phyloP scores from a whole-genome alignment of 1,284 basidiomycete genomes.

The Ganoderma boninense region DNA sequence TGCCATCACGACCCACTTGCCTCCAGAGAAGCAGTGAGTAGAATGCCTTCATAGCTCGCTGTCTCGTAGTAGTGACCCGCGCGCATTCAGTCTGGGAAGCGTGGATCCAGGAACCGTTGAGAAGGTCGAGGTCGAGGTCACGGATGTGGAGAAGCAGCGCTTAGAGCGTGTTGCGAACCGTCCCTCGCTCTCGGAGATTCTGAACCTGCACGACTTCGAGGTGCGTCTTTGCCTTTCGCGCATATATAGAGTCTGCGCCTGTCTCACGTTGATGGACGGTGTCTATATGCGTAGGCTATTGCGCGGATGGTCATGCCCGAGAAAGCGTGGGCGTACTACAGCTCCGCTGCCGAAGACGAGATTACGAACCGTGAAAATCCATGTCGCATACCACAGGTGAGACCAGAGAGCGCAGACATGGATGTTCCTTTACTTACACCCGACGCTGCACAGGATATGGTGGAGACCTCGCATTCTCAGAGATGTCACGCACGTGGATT shows the following conservation, averaged over 20 bases:
- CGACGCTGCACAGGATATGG: slow-evolving; percentile 76
- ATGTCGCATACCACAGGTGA: slow-evolving; percentile 66
- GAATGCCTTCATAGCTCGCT: no score
- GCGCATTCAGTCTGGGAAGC: slow-evolving; percentile 50
- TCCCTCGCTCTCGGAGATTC: slow-evolving; percentile 65
- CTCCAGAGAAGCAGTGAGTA: slow-evolving; percentile 53
- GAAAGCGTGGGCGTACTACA: slow-evolving; percentile 69
- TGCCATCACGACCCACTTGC: slow-evolving; percentile 68
- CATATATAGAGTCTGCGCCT: neutral
- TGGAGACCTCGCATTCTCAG: slow-evolving; percentile 78
- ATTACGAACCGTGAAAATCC: slow-evolving; percentile 76
- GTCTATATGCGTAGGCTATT: slow-evolving; percentile 57
- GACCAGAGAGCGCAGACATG: slow-evolving; percentile 11
- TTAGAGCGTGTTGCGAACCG: slow-evolving; percentile 49
- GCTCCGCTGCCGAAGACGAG: slow-evolving; percentile 71
- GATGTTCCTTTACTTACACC: neutral
- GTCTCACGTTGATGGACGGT: neutral
- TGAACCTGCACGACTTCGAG: slow-evolving; percentile 81
- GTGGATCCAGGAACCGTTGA: slow-evolving; percentile 57
- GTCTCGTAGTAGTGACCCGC: neutral
- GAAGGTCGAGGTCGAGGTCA: slow-evolving; percentile 52
- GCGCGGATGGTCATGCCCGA: slow-evolving; percentile 78
- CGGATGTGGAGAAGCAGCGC: slow-evolving; percentile 51
- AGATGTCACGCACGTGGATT: slow-evolving; percentile 70
- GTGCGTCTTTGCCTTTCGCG: slow-evolving; percentile 31